These are phyloP conservation scores for Beverwykella pulmonaria DNA, from an alignment of 495 filamentous ascomycete species.

Conservation along the genomic window DNA sequence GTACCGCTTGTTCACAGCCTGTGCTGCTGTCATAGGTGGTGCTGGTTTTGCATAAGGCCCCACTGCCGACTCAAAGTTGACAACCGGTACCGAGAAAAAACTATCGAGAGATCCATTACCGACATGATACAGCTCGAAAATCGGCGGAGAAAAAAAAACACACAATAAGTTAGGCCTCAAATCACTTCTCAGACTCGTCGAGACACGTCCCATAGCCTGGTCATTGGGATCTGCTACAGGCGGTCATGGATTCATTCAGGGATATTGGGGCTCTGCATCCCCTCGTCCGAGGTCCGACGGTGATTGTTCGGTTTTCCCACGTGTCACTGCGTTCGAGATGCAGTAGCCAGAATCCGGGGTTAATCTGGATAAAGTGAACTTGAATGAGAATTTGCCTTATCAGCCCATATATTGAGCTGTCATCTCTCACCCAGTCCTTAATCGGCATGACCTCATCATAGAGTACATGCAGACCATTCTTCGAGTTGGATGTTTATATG, in stretches of 20 bases:
- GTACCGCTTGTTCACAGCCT: constrained; percentile 33
- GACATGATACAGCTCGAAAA: neutral
- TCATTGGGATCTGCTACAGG: constrained; percentile 8
- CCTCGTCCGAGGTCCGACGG: constrained; percentile 7
- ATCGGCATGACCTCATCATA: constrained; percentile 7
- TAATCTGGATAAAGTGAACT: constrained; percentile 8
- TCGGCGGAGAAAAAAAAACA: neutral
- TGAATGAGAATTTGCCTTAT: constrained; percentile 13
- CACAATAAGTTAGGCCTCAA: neutral
- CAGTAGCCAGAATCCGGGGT: constrained; percentile 11
- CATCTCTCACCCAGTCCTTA: neutral
- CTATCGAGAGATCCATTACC: neutral
- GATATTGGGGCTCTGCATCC: constrained; percentile 13
- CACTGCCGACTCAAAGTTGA: constrained; percentile 1
- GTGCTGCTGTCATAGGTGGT: constrained; percentile 28
- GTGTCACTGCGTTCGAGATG: constrained; percentile 12
- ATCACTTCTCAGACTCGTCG: neutral
- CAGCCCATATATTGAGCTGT: neutral
- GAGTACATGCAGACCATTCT: neutral
- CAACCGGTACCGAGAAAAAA: neutral
- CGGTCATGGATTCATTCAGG: neutral
- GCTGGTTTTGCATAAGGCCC: constrained; percentile 8
- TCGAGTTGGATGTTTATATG: neutral
- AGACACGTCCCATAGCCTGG: constrained; percentile 12
- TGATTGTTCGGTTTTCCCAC: constrained; percentile 11